Base-by-base conservation (phyloP, 164 flowering plant species). In the Protea cynaroides region DNA sequence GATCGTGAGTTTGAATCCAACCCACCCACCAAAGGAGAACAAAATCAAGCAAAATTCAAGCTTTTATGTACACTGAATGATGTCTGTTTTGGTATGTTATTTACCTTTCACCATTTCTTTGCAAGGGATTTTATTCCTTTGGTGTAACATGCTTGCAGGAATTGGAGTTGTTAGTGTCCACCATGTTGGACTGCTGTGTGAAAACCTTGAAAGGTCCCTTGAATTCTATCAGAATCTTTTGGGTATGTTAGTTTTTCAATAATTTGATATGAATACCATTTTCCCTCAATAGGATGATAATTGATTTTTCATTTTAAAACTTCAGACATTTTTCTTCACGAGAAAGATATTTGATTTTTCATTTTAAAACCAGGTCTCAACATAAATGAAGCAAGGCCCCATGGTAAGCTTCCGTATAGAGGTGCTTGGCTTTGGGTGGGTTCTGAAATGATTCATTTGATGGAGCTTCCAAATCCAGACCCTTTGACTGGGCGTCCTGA, bases 361-460 rank as follows among this genome's bases (percentile, higher is more conserved):
- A 7, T 52, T 25, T 50, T 62, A 25, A 65, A 25, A 61, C 19
- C 64, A 73, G 79, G 74, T 40, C 72, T 87, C 47, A 61, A 83
- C 66, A 86, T 88, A 80, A 94, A 91, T 73, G 97, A 91, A 75
- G 97, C 96, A 62, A 84, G 97, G 65, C 99, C 99, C n/a, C 69
- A 88, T 72, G 92, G 85, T 38, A 91, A 95, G 79, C 99, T 95
- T 29, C 97, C 97, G 0, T 95, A 91, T 62, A 81, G 96, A 66
- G 99, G 99, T 76, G 96, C 90, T 65, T 95, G 97, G 99, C 74
- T 95, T 61, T 95, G 97, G 99, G 96, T 95, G 66, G 99, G 99
- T 58, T 80, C 97, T 50, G 97, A 88, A 74, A 94, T 94, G 99
- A 91, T 94, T 79, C 99, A 94, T 71, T 74, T 94, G 71, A 91